Evolutionary conservation across 371 early-diverging fungal genomes (phyloP).

Genomic region (Chytridium lagenaria): DNA sequence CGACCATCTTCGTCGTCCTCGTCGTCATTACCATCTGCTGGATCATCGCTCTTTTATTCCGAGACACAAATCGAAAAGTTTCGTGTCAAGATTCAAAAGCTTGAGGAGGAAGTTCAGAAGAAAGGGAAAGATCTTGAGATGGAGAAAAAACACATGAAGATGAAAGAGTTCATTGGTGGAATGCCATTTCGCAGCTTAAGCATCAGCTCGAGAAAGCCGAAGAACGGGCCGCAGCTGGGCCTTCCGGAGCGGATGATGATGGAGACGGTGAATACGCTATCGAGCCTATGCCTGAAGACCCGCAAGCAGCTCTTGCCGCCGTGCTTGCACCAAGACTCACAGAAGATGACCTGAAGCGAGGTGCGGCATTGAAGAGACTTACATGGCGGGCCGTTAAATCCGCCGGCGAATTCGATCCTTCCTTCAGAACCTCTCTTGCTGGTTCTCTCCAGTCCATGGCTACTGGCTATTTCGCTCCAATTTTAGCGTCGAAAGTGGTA

Average conservation of each 20-base stretch:
- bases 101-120: background rate
- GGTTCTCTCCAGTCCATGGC: background rate
- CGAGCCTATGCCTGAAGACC: background rate
- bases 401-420: background rate
- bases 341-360: background rate
- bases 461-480: background rate
- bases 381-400: background rate
- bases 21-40: background rate
- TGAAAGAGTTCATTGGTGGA: background rate
- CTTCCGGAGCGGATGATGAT: background rate
- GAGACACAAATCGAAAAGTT: background rate
- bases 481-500: background rate
- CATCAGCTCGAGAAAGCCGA: background rate
- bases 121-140: background rate
- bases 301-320: background rate
- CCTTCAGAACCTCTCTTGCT: background rate
- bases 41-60: background rate
- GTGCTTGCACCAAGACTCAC: background rate
- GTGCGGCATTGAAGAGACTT: background rate
- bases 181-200: background rate
- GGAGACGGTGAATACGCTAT: background rate
- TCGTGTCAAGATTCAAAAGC: background rate
- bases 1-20: background rate
- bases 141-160: background rate
- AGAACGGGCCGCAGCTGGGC: background rate